A percentile compares a stretch with the other conserved stretches of the same genome.
These are phyloP conservation scores for rapeseed (Brassica napus) DNA, from an alignment of 345 rosid genomes.

Conservation along the genomic window DNA sequence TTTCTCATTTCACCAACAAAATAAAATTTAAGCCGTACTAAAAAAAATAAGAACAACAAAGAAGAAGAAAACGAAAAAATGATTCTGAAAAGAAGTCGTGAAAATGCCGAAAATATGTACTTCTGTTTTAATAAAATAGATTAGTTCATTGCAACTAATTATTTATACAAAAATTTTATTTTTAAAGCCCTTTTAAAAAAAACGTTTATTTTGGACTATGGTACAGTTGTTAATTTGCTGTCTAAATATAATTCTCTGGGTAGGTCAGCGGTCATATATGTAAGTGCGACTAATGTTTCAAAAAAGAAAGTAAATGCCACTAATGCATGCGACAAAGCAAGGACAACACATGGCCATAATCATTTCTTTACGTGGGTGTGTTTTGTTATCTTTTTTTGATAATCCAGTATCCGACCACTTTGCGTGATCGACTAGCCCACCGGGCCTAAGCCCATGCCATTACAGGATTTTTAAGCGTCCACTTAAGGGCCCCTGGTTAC, in stretches of 20 bases:
- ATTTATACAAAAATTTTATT: neutral
- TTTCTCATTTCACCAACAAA: neutral
- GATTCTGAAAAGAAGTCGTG: too few species aligned
- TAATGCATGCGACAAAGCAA: neutral
- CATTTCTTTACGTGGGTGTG: neutral
- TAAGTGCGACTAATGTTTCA: neutral
- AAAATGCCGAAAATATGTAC: too few species aligned
- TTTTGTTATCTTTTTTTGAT: neutral
- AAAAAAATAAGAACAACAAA: too few species aligned
- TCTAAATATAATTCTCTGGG: neutral
- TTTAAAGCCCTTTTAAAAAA: neutral
- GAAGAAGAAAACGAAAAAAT: too few species aligned
- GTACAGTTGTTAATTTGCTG: neutral
- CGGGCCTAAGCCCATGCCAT: too few species aligned
- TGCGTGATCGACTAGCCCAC: too few species aligned
- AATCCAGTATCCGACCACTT: too few species aligned
- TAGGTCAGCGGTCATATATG: neutral
- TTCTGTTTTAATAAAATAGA: too few species aligned
- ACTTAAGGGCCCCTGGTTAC: too few species aligned
- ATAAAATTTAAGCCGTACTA: neutral
- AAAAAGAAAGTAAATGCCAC: neutral
- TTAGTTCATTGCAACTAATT: neutral
- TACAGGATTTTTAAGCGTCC: too few species aligned
- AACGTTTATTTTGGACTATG: neutral
- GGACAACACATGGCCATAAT: constrained; percentile 3